phyloP scores from a whole-genome alignment of 2,329 filamentous ascomycete species.

The Calonectria honghensis region DNA sequence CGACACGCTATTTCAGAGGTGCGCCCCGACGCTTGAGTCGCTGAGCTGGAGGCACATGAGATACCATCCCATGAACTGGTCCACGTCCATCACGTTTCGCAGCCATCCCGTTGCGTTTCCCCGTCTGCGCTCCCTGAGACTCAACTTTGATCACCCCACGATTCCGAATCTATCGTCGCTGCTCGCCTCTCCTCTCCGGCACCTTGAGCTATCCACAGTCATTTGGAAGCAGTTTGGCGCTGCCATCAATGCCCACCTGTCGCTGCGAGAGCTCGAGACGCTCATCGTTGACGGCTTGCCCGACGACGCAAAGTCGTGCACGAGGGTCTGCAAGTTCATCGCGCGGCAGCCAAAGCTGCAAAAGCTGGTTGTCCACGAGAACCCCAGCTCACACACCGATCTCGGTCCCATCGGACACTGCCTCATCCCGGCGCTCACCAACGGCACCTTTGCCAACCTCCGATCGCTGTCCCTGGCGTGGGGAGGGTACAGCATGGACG shows the following conservation, averaged over 20 bases:
- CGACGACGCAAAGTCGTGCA: neutral
- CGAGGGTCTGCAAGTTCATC: constrained; percentile 33
- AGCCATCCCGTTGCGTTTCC: constrained; percentile 21
- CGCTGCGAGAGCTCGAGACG: constrained; percentile 37
- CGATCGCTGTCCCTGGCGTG: constrained; percentile 40
- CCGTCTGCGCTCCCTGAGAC: constrained; percentile 18
- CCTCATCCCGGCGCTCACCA: constrained; percentile 37
- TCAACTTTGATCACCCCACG: neutral
- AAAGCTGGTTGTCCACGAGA: constrained; percentile 35
- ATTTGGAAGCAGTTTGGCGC: neutral
- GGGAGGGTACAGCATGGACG: neutral
- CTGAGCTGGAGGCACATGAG: neutral
- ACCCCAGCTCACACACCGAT: accelerated
- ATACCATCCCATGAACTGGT: constrained; percentile 30
- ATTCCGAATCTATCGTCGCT: neutral
- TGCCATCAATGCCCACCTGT: neutral
- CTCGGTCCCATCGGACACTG: constrained; percentile 17
- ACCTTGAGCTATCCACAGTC: constrained; percentile 11
- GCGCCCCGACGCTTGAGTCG: constrained; percentile 36
- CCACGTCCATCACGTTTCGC: neutral
- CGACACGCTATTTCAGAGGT: constrained; percentile 30
- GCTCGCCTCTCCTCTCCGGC: constrained; percentile 20
- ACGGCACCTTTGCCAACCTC: constrained; percentile 27
- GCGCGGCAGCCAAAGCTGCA: neutral
- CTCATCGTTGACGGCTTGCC: constrained; percentile 16